Base-by-base conservation (phyloP, 1,139 yeast species). In the Barnettozyma hawaiiensis region DNA sequence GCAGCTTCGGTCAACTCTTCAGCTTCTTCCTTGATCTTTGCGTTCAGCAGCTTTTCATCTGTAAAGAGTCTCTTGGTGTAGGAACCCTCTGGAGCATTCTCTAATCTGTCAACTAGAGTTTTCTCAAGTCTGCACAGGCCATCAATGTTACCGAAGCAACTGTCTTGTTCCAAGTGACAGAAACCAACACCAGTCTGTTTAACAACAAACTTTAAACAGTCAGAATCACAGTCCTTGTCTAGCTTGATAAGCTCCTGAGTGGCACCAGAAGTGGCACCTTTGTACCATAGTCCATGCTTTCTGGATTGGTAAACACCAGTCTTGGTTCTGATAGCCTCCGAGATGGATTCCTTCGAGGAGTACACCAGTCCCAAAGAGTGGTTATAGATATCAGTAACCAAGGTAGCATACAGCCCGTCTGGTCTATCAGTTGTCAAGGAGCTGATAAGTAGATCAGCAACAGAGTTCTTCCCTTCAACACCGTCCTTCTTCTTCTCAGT, bases 251-350 rank as follows among this genome's bases (percentile, higher is more conserved):
- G 71, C 52, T 71, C 71, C 65, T 92, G 98, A 2, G 95, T 86
- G 40, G 96, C 96, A 10, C 98, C 98, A 27, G 95, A 84, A 5
- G 96, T 85, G 46, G 85, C 85, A 31, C 98, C 99, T 64, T 92
- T 92, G 64, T 84, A 85, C 98, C 99, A 92, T 47, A 92, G 73
- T 20, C 94, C 87, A 47, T 83, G 81, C 51, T 87, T 77, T 54
- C 98, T 81, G 6, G 96, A 87, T 64, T 85, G 97, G 65, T 92
- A 92, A 8, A 92, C 96, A 41, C 99, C 99, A 12, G 85, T 79
- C 39, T 78, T 76, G 31, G 86, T 85, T 47, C 78, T 77, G 52
- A 92, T 75, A 5, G 97, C 92, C 54, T 85, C 94, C 40, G 73
- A 67, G 52, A 94, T 78, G 29, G 96, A 86, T 51, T 81, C 90